Evolutionary conservation across 2,329 filamentous ascomycete species (phyloP), one percentile per base, ranked within the genome.

Genomic region (Talaromyces pinophilus): DNA sequence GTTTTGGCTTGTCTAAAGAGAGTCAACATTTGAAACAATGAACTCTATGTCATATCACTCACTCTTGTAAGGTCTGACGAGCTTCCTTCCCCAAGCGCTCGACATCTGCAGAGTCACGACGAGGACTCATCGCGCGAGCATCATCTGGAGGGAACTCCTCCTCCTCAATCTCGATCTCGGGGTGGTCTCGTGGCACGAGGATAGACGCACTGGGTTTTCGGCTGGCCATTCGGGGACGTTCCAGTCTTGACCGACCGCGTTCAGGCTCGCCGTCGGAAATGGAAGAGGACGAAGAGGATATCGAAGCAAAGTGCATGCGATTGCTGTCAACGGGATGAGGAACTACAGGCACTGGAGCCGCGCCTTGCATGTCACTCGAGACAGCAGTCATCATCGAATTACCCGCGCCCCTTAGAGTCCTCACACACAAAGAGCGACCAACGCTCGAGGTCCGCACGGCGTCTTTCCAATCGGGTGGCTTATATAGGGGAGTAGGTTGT

Each of bases 101-200:
- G 63, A 97, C 87, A 76, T 98, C 94, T 74, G 95, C 92, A 73
- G 90, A 96, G 70, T 92, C 97, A 73, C 94, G 84, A 71, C 94
- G 85, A 2, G 94, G 94, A 77, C 93, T 97, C 94, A 99, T 98
- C 68, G 92, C 91, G 73, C 94, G 85, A 68, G 95, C 93, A 77
- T 97, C 93, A 76, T 92, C 91, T 28, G 93, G 90, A 30, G 93
- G 92, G 72, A 93, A 91, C 69, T 92, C 86, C 69, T 90, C 86
- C 69, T 92, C 89, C 68, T 89, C 82, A 42, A 91, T 87, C 70
- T 92, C 90, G 68, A 92, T 87, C 67, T 90, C 87, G 22, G 86
- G 87, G 72, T 86, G 90, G 74, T 94, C 91, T 71, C 92, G 87
- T 42, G 90, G 90, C 46, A 96, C 90, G 69, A 93, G 91, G 70